Evolutionary conservation across 179 eudicot genomes (phyloP).

Genomic region (Nepenthes alata): DNA sequence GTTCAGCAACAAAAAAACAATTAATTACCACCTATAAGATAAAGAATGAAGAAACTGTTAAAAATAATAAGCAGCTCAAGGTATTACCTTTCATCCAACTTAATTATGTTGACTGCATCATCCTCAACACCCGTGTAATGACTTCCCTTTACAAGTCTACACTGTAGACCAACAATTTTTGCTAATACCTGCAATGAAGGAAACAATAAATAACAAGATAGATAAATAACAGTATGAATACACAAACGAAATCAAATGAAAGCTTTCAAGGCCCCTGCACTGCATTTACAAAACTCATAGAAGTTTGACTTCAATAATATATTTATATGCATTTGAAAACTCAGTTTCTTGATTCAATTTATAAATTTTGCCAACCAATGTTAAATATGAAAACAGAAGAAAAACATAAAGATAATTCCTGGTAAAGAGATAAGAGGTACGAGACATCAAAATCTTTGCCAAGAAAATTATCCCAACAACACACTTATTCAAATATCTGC

Average conservation of each 20-base stretch:
- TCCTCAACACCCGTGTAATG: slow-evolving; percentile 88
- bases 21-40: not conserved
- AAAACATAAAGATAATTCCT: too few relatives aligned
- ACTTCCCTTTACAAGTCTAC: slow-evolving; percentile 90
- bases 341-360: too few relatives aligned
- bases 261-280: too few relatives aligned
- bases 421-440: too few relatives aligned
- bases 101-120: slow-evolving; percentile 86
- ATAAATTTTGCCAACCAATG: too few relatives aligned
- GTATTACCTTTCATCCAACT: slow-evolving; percentile 62
- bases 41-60: not conserved
- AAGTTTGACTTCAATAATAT: too few relatives aligned
- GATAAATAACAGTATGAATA: not conserved
- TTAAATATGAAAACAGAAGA: too few relatives aligned
- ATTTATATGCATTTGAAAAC: too few relatives aligned
- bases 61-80: slow-evolving; percentile 2
- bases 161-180: slow-evolving; percentile 78
- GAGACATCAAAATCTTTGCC: too few relatives aligned
- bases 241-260: not conserved
- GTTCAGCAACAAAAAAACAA: not conserved
- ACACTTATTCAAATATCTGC: too few relatives aligned
- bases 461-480: too few relatives aligned
- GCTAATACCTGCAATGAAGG: slow-evolving; percentile 60
- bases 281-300: too few relatives aligned
- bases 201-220: slow-evolving; percentile 1